Evolutionary conservation across 305 asterid species (phyloP).

Genomic region (Stenogyne calaminthoides): DNA sequence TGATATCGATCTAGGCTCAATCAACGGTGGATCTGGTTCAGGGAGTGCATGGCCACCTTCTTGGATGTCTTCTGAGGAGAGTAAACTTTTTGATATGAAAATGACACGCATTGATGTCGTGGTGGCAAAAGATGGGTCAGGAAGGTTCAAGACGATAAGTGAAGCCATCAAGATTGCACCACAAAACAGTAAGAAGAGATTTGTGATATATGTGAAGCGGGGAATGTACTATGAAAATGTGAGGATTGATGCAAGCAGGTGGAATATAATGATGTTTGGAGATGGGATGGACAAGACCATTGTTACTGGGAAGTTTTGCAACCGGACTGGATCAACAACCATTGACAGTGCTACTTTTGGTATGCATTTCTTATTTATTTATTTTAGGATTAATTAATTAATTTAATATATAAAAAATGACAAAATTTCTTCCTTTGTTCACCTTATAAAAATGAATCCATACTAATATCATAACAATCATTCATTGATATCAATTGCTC

Average conservation of each 20-base stretch:
- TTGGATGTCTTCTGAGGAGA: background rate
- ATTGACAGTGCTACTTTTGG: background rate
- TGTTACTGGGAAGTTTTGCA: background rate
- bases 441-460: too few relatives aligned
- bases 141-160: slow-evolving; percentile 41
- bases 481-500: too few relatives aligned
- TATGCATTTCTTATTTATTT: background rate
- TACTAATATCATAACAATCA: too few relatives aligned
- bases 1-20: too few relatives aligned
- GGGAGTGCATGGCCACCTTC: slow-evolving; percentile 1
- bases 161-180: slow-evolving; percentile 50
- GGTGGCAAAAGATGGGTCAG: slow-evolving; percentile 48
- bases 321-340: background rate
- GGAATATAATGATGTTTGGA: slow-evolving; percentile 46
- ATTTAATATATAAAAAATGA: too few relatives aligned
- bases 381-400: too few relatives aligned
- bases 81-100: background rate
- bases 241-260: slow-evolving; percentile 27
- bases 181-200: slow-evolving; percentile 11
- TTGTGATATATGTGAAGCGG: slow-evolving; percentile 41
- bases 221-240: slow-evolving; percentile 42
- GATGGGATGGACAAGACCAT: slow-evolving; percentile 9
- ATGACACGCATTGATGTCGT: background rate
- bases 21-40: background rate
- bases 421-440: too few relatives aligned